These are phyloP conservation scores for Tolypocladium capitatum DNA, from an alignment of 2,329 filamentous ascomycete species.

Conservation along the genomic window DNA sequence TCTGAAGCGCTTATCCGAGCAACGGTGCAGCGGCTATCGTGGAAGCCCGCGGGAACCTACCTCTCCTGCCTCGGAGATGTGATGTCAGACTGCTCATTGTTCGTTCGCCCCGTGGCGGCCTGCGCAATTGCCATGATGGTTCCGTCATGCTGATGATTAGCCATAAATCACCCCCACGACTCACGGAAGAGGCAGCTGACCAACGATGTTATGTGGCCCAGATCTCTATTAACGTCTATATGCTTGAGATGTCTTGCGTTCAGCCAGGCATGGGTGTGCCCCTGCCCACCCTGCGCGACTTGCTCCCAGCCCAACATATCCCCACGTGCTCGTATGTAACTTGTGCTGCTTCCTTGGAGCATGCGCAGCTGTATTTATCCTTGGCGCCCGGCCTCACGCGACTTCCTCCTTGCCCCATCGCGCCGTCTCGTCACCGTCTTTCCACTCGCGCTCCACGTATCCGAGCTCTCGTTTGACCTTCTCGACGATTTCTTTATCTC, in stretches of 20 bases:
- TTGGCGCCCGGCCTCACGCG: slow-evolving; percentile 4
- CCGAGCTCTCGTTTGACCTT: slow-evolving; percentile 76
- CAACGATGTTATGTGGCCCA: not conserved
- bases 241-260: not conserved
- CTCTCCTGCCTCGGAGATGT: not conserved
- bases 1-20: not conserved
- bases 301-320: not conserved
- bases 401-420: slow-evolving; percentile 56
- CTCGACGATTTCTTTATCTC: slow-evolving; percentile 63
- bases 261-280: not conserved
- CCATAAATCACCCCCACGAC: not conserved
- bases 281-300: not conserved
- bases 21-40: not conserved
- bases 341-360: not conserved
- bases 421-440: slow-evolving; percentile 67
- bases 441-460: slow-evolving; percentile 77
- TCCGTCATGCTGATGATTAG: not conserved
- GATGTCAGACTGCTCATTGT: not conserved
- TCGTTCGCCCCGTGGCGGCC: not conserved
- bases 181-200: not conserved
- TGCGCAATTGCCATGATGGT: not conserved
- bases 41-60: not conserved
- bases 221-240: not conserved
- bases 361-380: not conserved
- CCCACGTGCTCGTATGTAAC: not conserved